Base-by-base conservation (phyloP, 2,329 filamentous ascomycete species). In the Aspergillus alliaceus region DNA sequence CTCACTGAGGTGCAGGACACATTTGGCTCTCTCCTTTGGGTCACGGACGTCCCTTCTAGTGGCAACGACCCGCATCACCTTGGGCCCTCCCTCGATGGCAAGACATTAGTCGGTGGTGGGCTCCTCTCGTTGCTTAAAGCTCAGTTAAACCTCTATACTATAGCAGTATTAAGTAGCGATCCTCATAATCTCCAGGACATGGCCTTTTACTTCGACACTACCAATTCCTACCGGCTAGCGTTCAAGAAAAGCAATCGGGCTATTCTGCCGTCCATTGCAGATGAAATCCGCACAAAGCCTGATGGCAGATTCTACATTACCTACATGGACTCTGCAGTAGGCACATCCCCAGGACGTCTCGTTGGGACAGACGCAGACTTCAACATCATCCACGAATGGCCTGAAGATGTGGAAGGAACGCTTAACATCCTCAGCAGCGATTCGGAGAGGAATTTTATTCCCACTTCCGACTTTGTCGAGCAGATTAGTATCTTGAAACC, bases 401-500 rank as follows among this genome's bases (percentile, higher is more conserved):
- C 84, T 6, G 80, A 85, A 68, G 83, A 86, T 72, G 77, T 85
- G 1, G 70, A 74, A 0, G 73, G 79, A 32, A 79, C 76, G 1
- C 74, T 85, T 9, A 85, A 85, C 71, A 81, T 86, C 54, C 77
- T 87, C 1, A n/a, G n/a, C n/a, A n/a, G n/a, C n/a, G n/a, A n/a
- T n/a, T n/a, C n/a, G n/a, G 73, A 85, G 3, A 82, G 80, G 61
- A 80, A 83, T 51, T 69, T 85, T 58, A 85, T 86, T 54, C 71
- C 86, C 0, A 87, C 84, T 2, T 86, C 84, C 0, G 85, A 87
- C 73, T 88, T 86, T 62, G 82, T 87, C 20, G 82, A 86, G 12
- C 85, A 85, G 1, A 67, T 85, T n/a, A 80, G 78, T 48, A 84
- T 87, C 66, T 74, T 87, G 35, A 86, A 87, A 75, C 84, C 84